phyloP scores from a whole-genome alignment of 2,329 filamentous ascomycete genomes.

The Penicillium expansum region DNA sequence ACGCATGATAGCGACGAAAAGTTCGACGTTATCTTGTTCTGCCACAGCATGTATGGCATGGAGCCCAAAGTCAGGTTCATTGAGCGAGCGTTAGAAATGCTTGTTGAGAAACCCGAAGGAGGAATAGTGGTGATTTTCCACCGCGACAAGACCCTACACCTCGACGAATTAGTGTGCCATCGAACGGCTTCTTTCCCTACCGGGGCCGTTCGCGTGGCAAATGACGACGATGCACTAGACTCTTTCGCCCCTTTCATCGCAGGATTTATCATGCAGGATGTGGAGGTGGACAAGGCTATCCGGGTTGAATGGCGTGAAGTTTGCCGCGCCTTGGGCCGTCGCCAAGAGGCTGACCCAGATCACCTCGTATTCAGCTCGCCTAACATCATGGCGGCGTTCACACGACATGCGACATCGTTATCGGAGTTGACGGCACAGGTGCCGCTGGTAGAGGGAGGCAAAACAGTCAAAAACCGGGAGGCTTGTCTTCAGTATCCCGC shows the following conservation, averaged over 20 bases:
- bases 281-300: slow-evolving; percentile 28
- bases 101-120: slow-evolving; percentile 35
- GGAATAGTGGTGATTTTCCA: slow-evolving; percentile 56
- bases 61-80: slow-evolving; percentile 49
- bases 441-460: slow-evolving; percentile 24
- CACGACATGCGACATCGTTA: slow-evolving; percentile 44
- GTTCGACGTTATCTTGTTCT: slow-evolving; percentile 60
- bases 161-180: slow-evolving; percentile 52
- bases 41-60: slow-evolving; percentile 65
- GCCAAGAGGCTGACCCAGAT: slow-evolving; percentile 35
- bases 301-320: slow-evolving; percentile 49
- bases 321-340: slow-evolving; percentile 51
- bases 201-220: slow-evolving; percentile 44
- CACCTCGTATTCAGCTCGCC: slow-evolving; percentile 52
- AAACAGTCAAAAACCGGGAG: slow-evolving; percentile 34
- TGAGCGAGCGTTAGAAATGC: slow-evolving; percentile 48
- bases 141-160: slow-evolving; percentile 44
- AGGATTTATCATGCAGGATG: slow-evolving; percentile 41
- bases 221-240: slow-evolving; percentile 50
- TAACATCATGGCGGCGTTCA: slow-evolving; percentile 53
- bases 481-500: slow-evolving; percentile 49
- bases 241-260: slow-evolving; percentile 54
- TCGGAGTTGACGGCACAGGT: slow-evolving; percentile 46
- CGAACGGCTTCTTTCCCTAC: slow-evolving; percentile 48
- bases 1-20: slow-evolving; percentile 31